Percentiles rank a stretch among this genome's conserved stretches.
phyloP scores from a whole-genome alignment of 441 rosid species.

The Pelargonium australe region DNA sequence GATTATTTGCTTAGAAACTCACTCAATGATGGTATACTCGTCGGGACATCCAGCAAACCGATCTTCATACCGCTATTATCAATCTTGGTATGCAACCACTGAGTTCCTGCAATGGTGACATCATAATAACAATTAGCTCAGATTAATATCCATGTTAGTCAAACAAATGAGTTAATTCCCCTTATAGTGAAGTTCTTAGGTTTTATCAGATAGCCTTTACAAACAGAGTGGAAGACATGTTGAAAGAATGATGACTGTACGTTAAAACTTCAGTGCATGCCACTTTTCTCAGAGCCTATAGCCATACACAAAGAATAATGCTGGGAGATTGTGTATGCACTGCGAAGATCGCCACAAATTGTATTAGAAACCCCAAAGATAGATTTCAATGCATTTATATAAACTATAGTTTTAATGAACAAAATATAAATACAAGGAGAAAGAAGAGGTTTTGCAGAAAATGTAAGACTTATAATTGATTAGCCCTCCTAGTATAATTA shows the following conservation, averaged over 20 bases:
- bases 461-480: no score
- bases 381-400: no score
- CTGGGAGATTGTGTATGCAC: neutral
- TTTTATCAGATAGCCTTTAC: neutral
- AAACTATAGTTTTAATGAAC: no score
- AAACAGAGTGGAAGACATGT: neutral
- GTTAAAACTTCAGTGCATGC: conserved; percentile 1
- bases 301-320: neutral
- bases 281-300: neutral
- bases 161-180: conserved; percentile 20
- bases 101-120: conserved; percentile 47
- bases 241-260: neutral
- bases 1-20: conserved; percentile 22
- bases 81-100: conserved; percentile 87
- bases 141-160: neutral
- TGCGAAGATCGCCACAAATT: neutral
- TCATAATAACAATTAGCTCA: neutral
- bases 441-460: no score
- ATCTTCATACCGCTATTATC: conserved; percentile 76
- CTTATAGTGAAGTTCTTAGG: conserved; percentile 16
- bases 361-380: no score
- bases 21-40: conserved; percentile 69
- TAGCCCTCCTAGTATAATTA: no score
- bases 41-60: conserved; percentile 89
- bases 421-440: no score